Base-by-base conservation (phyloP, 1,139 yeast species). In the Pneumocystis canis region DNA sequence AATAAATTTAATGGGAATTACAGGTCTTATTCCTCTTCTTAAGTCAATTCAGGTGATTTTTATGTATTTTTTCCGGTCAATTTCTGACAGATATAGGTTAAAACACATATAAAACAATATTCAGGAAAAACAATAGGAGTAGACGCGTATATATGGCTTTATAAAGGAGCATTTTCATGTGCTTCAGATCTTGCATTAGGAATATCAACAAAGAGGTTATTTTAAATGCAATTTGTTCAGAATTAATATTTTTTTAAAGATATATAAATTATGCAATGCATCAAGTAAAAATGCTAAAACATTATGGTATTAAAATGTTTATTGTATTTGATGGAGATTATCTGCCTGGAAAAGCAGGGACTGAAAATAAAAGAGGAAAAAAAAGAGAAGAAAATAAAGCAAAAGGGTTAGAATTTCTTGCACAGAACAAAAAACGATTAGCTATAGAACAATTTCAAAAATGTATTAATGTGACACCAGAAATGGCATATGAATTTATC, bases 81-180 rank as follows among this genome's bases (percentile, higher is more conserved):
- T 61, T 61, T 7, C 56, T 59, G 30, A 63, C 41, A 86, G 59
- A 84, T 87, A 58, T 95, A 87, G 70, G 79, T 79, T 61, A 78
- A 80, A 0, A 78, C 81, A 1, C 74, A 84, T 1, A 74, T 90
- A 47, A 79, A 80, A 63, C 75, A 80, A 58, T 88, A 83, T 72
- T 74, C 82, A 18, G 97, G 96, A 1, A 80, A 84, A 70, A 84
- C 89, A 0, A 76, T 94, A 59, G 99, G 96, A 0, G 84, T 94
- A 30, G 99, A 94, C 71, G 92, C 96, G 0, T 94, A 89, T 71
- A 92, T 97, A 0, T 94, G 99, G 99, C 79, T 94, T 11, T 98
- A 94, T 73, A 82, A 89, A 66, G 90, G 95, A 2, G 83, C 88
- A 3, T 80, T 85, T 60, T 78, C 89, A 16, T 90, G 98, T 74